Evolutionary conservation across 2,329 filamentous ascomycete species (phyloP), one percentile per base, ranked within the genome.

Genomic region (Trichoderma lentiforme): DNA sequence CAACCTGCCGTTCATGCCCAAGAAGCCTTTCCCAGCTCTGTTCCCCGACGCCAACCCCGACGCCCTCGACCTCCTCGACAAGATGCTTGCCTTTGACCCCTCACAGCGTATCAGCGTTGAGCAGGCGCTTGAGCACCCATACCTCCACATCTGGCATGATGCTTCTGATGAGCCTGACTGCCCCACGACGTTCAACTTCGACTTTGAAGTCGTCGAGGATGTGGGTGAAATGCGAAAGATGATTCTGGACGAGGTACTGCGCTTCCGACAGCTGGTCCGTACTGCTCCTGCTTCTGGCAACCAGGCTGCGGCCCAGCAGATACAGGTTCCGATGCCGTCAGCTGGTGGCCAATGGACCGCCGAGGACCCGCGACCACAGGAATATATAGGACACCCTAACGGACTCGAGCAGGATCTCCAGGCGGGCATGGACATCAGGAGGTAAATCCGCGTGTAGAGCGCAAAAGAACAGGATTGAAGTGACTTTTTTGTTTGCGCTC

Each of bases 81-180:
- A 92, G 81, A 98, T 99, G 95, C 90, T 99, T 53, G 94, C 96
- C 24, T 99, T 99, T 81, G 96, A 99, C 81, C 96, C 96, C 0
- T 94, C 93, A 14, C 92, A 92, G 75, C 94, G 96, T 79, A 97
- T 99, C 82, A 93, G 91, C 63, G 96, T 98, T 75, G 96, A 99
- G 83, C 90, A 95, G 79, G 96, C 96, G 21, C 91, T 99, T 72
- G 95, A 98, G 85, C 96, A 99, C 86, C 92, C 92, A 39, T 99
- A 99, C 84, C 88, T 99, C 71, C 90, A 95, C 79, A 98, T 99
- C 84, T 98, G 96, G 96, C 96, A 99, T 85, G 96, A 99, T 78
- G 93, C 95, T 67, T 95, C 93, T 4, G 96, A 99, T 83, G 96
- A 99, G 85, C 96, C 96, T 24, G 89, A 91, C 75, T 98, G 95